Evolutionary conservation across 148 eudicot species (phyloP).

Genomic region (Cornus kousa): DNA sequence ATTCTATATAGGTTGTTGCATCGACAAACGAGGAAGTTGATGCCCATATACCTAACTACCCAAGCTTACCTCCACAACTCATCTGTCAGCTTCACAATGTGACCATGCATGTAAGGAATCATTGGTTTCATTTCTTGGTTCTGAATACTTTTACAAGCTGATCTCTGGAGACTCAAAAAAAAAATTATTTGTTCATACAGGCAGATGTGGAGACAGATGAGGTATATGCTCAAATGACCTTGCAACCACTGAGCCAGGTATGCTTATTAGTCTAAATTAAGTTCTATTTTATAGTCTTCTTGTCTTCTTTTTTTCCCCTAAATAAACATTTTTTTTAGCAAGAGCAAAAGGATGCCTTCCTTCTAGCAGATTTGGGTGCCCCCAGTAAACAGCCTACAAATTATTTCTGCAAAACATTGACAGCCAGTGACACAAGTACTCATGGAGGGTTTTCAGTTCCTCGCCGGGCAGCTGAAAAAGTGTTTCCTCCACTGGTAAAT

Average conservation of each 20-base stretch:
- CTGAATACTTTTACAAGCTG: not conserved
- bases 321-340: conserved; percentile 20
- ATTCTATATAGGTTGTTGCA: conserved; percentile 34
- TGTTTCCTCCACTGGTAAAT: conserved; percentile 48
- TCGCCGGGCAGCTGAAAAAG: conserved; percentile 58
- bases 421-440: conserved; percentile 54
- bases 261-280: not conserved
- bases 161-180: conserved; percentile 1
- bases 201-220: conserved; percentile 51
- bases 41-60: conserved; percentile 43
- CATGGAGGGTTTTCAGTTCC: conserved; percentile 60
- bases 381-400: conserved; percentile 51
- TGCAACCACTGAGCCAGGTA: conserved; percentile 48
- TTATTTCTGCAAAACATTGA: conserved; percentile 51
- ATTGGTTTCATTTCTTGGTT: not conserved
- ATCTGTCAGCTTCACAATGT: conserved; percentile 51
- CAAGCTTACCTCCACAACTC: conserved; percentile 45
- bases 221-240: conserved; percentile 53
- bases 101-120: conserved; percentile 42
- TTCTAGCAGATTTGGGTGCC: conserved; percentile 44
- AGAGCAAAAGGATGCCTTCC: conserved; percentile 48
- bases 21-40: conserved; percentile 50
- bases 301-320: not conserved
- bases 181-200: conserved; percentile 12
- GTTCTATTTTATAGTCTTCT: not conserved